These are phyloP conservation scores for Pistacia atlantica DNA, from an alignment of 345 rosid species.

Conservation along the genomic window DNA sequence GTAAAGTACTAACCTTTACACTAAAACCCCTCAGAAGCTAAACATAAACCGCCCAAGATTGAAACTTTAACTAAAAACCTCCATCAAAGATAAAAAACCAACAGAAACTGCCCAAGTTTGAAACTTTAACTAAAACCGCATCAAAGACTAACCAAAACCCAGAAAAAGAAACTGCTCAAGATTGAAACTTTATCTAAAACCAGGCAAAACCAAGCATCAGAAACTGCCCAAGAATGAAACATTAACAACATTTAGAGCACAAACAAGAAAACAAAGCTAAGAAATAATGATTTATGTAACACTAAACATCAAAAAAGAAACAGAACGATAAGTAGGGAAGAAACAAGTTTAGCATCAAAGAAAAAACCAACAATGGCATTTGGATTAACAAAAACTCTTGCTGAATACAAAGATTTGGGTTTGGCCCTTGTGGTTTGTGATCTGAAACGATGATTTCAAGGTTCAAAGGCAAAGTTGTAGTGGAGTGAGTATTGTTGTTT, in stretches of 20 bases:
- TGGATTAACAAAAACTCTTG: background rate
- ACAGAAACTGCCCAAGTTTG: too few species aligned
- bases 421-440: background rate
- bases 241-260: background rate
- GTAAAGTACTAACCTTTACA: background rate
- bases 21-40: background rate
- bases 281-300: background rate
- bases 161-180: background rate
- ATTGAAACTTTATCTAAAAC: slow-evolving; percentile 1
- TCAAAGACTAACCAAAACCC: background rate
- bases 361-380: slow-evolving; percentile 10
- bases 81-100: background rate
- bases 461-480: background rate
- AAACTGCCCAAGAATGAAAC: slow-evolving; percentile 2
- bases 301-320: background rate
- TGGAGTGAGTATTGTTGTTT: background rate
- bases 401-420: background rate
- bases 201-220: background rate
- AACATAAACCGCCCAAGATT: background rate
- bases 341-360: background rate
- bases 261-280: background rate
- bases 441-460: background rate
- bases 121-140: background rate
- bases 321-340: background rate
- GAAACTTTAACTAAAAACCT: background rate